Conservation (phyloP, 176 grass and related monocot species). For the Lolium rigidum region DNA sequence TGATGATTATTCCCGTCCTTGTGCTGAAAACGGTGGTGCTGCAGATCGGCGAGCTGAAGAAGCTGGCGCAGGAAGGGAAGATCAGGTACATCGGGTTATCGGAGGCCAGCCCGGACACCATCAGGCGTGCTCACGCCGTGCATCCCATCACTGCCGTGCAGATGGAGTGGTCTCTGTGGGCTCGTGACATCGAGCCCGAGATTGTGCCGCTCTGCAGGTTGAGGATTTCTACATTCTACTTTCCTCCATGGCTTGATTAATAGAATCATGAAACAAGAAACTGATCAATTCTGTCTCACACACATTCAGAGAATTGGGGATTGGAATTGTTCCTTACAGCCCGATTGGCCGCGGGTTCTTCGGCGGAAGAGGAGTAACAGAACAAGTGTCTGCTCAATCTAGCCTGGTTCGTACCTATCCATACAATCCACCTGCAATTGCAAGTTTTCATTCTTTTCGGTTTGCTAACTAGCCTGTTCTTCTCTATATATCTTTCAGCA, state of each 20-base stretch:
- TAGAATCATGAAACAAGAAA: not conserved
- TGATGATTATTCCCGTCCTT: no score
- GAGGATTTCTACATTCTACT: not conserved
- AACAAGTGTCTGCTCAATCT: conserved; percentile 52
- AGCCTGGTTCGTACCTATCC: conserved; percentile 47
- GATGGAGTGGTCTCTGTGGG: no score
- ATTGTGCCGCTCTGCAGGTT: no score
- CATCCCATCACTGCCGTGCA: no score
- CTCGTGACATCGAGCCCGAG: no score
- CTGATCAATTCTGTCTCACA: not conserved
- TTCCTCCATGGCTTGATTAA: not conserved
- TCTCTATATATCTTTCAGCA: conserved; percentile 27
- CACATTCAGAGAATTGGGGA: conserved; percentile 64
- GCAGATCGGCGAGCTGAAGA: not conserved
- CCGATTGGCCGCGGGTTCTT: conserved; percentile 78
- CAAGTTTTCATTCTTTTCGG: not conserved
- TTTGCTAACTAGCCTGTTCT: not conserved
- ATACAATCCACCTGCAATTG: not conserved
- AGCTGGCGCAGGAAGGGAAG: no score
- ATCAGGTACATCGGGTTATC: no score
- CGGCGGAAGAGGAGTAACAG: conserved; percentile 58
- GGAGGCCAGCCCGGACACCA: no score
- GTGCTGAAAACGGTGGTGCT: conserved; percentile 45
- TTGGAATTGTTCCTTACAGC: conserved; percentile 87
- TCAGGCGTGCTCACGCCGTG: no score